phyloP scores from a whole-genome alignment of 805 yeast species.

The Zygosaccharomyces bisporus region DNA sequence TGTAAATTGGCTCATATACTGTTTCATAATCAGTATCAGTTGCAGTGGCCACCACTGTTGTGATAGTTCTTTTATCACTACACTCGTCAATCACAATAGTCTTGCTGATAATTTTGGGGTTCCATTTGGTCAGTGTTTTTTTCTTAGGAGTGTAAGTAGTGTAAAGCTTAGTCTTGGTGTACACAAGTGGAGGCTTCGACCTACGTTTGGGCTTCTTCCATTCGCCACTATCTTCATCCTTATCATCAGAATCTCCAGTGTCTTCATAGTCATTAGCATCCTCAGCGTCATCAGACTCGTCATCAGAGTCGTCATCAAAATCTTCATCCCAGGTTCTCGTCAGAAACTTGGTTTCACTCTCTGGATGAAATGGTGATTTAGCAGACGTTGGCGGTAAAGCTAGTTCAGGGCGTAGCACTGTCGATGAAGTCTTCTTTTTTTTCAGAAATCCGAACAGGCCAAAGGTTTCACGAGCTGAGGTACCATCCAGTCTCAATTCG shows the following conservation, averaged over 20 bases:
- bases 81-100: constrained; percentile 11
- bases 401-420: background rate
- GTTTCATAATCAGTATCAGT: constrained; percentile 10
- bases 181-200: constrained; percentile 5
- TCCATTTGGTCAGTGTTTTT: constrained; percentile 14
- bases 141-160: constrained; percentile 17
- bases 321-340: background rate
- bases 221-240: constrained; percentile 1
- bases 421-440: background rate
- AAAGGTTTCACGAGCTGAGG: background rate
- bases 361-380: background rate
- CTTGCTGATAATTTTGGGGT: constrained; percentile 12
- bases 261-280: background rate
- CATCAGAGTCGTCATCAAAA: background rate
- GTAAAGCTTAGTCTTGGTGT: constrained; percentile 15
- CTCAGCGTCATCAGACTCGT: constrained; percentile 6
- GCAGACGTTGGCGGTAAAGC: background rate
- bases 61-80: constrained; percentile 13
- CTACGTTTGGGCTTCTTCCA: background rate
- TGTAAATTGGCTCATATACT: constrained; percentile 7
- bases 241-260: constrained; percentile 2
- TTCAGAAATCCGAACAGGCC: background rate
- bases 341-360: too few species aligned
- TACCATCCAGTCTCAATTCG: background rate
- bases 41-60: constrained; percentile 14